Evolutionary conservation across 1,284 basidiomycete species (phyloP).

Genomic region (Boletellus deceptivus): DNA sequence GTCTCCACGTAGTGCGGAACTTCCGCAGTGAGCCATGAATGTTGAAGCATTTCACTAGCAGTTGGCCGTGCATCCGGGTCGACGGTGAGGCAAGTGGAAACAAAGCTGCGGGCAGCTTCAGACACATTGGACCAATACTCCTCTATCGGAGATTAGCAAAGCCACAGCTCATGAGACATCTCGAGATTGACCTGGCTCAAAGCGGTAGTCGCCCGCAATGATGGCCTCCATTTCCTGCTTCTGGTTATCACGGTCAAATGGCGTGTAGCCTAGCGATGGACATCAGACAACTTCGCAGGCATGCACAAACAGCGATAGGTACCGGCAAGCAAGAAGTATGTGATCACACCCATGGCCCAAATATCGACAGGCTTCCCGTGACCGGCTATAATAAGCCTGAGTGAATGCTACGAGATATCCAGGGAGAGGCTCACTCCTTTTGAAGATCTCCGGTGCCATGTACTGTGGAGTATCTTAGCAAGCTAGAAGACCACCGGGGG

Average conservation of each 20-base stretch:
- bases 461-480: slow-evolving; percentile 50
- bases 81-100: slow-evolving; percentile 77
- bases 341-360: slow-evolving; percentile 97
- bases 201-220: slow-evolving; percentile 87
- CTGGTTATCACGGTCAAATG: slow-evolving; percentile 89
- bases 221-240: slow-evolving; percentile 92
- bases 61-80: slow-evolving; percentile 80
- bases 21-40: slow-evolving; percentile 67
- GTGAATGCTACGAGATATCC: not conserved
- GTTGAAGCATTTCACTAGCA: slow-evolving; percentile 53
- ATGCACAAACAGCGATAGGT: not conserved
- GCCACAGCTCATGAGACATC: not conserved
- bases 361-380: slow-evolving; percentile 96
- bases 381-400: slow-evolving; percentile 54
- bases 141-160: slow-evolving; percentile 26
- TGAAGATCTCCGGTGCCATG: slow-evolving; percentile 99
- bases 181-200: slow-evolving; percentile 65
- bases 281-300: slow-evolving; percentile 3
- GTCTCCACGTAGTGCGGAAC: slow-evolving; percentile 73
- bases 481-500: not conserved
- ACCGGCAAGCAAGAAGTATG: slow-evolving; percentile 89
- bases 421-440: slow-evolving; percentile 62
- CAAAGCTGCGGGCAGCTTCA: slow-evolving; percentile 79
- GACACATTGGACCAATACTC: slow-evolving; percentile 90
- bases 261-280: slow-evolving; percentile 67